A percentile compares a stretch with the other conserved stretches of the same genome.
These are phyloP conservation scores for Bothriochloa decipiens DNA, from an alignment of 176 grass and related monocot genomes.

Conservation along the genomic window DNA sequence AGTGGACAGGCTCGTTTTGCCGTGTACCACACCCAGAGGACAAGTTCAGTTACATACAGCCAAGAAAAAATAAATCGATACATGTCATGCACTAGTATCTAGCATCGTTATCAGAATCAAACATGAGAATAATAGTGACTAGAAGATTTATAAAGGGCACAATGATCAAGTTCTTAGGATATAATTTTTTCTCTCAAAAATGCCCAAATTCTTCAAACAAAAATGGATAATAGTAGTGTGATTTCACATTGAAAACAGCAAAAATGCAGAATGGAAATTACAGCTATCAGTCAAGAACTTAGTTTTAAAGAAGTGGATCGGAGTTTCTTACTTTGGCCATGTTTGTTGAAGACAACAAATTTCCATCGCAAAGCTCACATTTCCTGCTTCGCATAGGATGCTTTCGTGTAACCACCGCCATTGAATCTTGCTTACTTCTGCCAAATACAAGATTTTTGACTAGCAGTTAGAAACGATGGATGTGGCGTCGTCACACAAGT, in stretches of 20 bases:
- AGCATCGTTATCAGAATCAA: not conserved
- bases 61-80: not conserved
- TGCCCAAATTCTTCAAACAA: not conserved
- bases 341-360: not conserved
- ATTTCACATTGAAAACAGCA: not conserved
- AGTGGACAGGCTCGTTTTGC: too few relatives aligned
- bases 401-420: not conserved
- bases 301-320: not conserved
- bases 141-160: not conserved
- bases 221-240: not conserved
- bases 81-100: not conserved
- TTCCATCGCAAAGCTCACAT: not conserved
- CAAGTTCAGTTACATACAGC: too few relatives aligned
- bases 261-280: not conserved
- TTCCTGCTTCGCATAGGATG: not conserved
- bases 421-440: not conserved
- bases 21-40: too few relatives aligned
- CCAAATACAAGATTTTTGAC: not conserved
- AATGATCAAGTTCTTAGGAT: not conserved
- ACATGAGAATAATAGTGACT: not conserved
- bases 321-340: not conserved
- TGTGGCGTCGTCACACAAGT: not conserved
- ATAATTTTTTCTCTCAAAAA: too few relatives aligned
- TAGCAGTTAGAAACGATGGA: not conserved
- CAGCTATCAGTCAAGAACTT: not conserved